Percentiles rank a stretch among this genome's conserved stretches.
Evolutionary conservation across 2,329 filamentous ascomycete genomes (phyloP).

Genomic region (Ophiostoma australiae): DNA sequence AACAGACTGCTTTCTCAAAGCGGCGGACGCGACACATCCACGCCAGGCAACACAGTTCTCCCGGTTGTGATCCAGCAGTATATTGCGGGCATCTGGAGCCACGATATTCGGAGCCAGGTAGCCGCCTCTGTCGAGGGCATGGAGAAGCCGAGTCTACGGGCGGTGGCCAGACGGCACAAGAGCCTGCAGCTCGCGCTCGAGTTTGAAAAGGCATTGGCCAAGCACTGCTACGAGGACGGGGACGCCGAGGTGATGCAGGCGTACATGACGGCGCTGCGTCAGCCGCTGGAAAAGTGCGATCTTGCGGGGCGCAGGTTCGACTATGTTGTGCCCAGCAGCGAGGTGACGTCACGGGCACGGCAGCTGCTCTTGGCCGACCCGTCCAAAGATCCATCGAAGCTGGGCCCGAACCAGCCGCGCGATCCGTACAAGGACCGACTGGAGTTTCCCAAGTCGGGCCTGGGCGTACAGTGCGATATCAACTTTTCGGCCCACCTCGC

Average conservation of each 20-base stretch:
- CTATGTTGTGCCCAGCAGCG: slow-evolving; percentile 39
- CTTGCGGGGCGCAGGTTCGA: slow-evolving; percentile 30
- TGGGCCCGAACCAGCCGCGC: slow-evolving; percentile 47
- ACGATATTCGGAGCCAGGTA: slow-evolving; percentile 43
- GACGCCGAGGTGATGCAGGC: slow-evolving; percentile 38
- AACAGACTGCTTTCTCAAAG: slow-evolving; percentile 39
- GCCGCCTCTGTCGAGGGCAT: slow-evolving; percentile 33
- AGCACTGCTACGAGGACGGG: slow-evolving; percentile 42
- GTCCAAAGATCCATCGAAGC: slow-evolving; percentile 46
- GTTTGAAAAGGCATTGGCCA: slow-evolving; percentile 50
- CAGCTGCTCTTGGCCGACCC: slow-evolving; percentile 43
- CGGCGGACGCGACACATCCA: slow-evolving; percentile 30
- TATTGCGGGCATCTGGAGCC: slow-evolving; percentile 48
- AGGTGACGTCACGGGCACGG: slow-evolving; percentile 42
- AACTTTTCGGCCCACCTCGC: slow-evolving; percentile 84
- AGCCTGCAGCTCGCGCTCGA: slow-evolving; percentile 52
- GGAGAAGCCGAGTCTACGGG: slow-evolving; percentile 35
- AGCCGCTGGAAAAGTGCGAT: slow-evolving; percentile 32
- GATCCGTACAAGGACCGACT: slow-evolving; percentile 56
- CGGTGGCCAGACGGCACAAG: slow-evolving; percentile 48
- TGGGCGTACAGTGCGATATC: slow-evolving; percentile 86
- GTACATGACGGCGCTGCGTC: slow-evolving; percentile 50
- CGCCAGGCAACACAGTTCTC: slow-evolving; percentile 29
- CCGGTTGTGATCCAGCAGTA: slow-evolving; percentile 42
- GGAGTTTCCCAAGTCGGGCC: slow-evolving; percentile 70